Percentiles rank a stretch among this genome's conserved stretches.
These are phyloP conservation scores for Dorcoceras hygrometricum DNA, from an alignment of 257 asterid genomes.

Conservation along the genomic window DNA sequence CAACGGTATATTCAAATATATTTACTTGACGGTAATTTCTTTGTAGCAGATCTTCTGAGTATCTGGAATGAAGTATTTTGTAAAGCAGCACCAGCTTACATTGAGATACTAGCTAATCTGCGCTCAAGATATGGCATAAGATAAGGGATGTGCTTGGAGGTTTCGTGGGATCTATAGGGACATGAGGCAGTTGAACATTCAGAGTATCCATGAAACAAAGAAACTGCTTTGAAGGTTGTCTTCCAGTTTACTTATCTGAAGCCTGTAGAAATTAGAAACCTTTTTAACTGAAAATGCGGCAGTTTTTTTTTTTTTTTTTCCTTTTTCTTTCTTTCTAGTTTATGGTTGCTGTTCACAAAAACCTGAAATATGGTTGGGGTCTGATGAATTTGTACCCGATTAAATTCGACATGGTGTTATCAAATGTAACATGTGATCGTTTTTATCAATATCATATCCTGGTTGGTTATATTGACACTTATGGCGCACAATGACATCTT, in stretches of 20 bases:
- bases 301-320: too few species aligned
- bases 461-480: background rate
- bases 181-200: background rate
- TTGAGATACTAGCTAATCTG: conserved; percentile 43
- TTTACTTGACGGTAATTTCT: conserved; percentile 17
- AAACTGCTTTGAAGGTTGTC: background rate
- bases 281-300: background rate
- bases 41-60: conserved; percentile 53
- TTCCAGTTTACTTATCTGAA: background rate
- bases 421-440: too few species aligned
- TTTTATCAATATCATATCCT: too few species aligned
- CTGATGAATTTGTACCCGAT: background rate
- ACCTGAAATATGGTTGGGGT: background rate
- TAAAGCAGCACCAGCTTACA: conserved; percentile 40
- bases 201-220: background rate
- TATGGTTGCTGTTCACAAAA: background rate
- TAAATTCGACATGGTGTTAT: background rate
- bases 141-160: conserved; percentile 25
- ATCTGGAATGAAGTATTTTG: conserved; percentile 70
- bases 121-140: conserved; percentile 43
- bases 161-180: background rate
- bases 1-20: background rate
- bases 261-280: too few species aligned
- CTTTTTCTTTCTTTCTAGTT: too few species aligned
- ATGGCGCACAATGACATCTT: too few species aligned